Evolutionary conservation across 2,329 filamentous ascomycete species (phyloP).

Genomic region (Alternaria viburni): DNA sequence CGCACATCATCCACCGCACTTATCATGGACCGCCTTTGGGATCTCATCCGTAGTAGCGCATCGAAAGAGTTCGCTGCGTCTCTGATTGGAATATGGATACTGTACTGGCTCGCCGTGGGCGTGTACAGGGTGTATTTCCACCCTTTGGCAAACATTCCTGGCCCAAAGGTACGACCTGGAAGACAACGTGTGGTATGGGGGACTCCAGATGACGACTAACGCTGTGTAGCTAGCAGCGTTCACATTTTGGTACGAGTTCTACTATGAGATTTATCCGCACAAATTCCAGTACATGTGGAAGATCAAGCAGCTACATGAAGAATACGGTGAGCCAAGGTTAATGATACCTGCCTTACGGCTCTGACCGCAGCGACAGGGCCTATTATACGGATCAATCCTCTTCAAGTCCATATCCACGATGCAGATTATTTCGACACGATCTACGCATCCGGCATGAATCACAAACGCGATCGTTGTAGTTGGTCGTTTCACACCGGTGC

Average conservation of each 20-base stretch:
- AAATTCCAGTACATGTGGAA: constrained; percentile 28
- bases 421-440: constrained; percentile 20
- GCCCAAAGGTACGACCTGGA: neutral
- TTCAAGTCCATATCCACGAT: constrained; percentile 26
- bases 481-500: constrained; percentile 12
- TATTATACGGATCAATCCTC: constrained; percentile 20
- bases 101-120: neutral
- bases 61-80: neutral
- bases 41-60: neutral
- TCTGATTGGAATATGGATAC: neutral
- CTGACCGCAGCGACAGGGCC: neutral
- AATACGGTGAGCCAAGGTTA: constrained; percentile 1
- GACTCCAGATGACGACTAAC: accelerated
- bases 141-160: neutral
- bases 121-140: neutral
- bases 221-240: neutral
- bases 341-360: neutral
- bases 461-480: constrained; percentile 16
- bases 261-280: constrained; percentile 34
- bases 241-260: constrained; percentile 34
- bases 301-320: constrained; percentile 37
- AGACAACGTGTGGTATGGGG: neutral
- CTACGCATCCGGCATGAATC: constrained; percentile 12
- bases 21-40: neutral
- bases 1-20: neutral